Percentiles rank a stretch among this genome's conserved stretches.
These are phyloP conservation scores for Fonsecaea pugnacius DNA, from an alignment of 2,329 filamentous ascomycete species.

Conservation along the genomic window DNA sequence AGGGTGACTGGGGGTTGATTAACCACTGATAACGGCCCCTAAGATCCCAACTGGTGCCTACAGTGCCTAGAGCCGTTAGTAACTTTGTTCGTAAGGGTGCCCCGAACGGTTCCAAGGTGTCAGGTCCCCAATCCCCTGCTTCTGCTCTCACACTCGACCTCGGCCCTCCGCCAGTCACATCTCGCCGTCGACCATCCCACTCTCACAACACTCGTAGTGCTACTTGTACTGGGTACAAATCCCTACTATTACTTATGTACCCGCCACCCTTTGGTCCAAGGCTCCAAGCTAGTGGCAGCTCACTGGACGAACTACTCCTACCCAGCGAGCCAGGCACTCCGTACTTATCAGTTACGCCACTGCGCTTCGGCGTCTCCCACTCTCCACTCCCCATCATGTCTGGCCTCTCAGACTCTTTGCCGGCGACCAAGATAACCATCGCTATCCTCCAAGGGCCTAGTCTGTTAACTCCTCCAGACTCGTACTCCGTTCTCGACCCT, in stretches of 20 bases:
- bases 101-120: background rate
- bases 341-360: constrained; percentile 4
- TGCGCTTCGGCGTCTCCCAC: background rate
- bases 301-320: background rate
- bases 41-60: background rate
- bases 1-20: background rate
- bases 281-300: background rate
- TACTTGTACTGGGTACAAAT: too few species aligned
- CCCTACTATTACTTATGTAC: background rate
- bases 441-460: background rate
- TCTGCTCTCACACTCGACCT: background rate
- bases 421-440: constrained; percentile 2
- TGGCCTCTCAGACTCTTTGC: background rate
- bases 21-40: background rate
- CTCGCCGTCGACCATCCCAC: background rate
- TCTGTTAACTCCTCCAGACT: background rate
- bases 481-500: background rate
- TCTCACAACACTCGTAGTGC: background rate
- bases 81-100: background rate
- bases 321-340: background rate
- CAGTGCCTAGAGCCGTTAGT: background rate
- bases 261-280: background rate
- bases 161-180: background rate
- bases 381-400: background rate
- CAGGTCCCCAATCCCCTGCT: background rate